phyloP scores from a whole-genome alignment of 495 filamentous ascomycete genomes.

The Lasiosphaeria ovina region DNA sequence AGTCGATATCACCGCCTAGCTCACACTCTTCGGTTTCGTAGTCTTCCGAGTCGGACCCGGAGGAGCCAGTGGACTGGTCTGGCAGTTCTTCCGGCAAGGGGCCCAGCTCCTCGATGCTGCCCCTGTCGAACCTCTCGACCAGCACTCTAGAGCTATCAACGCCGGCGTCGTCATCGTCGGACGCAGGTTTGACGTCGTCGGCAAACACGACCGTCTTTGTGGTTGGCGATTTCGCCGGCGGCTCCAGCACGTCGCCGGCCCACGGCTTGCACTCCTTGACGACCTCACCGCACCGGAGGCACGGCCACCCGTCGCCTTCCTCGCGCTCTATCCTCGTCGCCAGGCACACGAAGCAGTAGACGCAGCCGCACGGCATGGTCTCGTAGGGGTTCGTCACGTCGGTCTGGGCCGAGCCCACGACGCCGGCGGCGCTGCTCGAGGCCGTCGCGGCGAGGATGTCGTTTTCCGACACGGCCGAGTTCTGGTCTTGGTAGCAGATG shows the following conservation, averaged over 20 bases:
- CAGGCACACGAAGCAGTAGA: conserved; percentile 98
- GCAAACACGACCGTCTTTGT: conserved; percentile 71
- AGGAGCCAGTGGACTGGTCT: conserved; percentile 21
- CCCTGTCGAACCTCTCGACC: conserved; percentile 6
- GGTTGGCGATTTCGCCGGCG: conserved; percentile 51
- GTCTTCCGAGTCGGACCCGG: conserved; percentile 39
- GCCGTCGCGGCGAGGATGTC: conserved; percentile 66
- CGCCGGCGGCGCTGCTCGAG: conserved; percentile 68
- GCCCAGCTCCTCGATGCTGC: conserved; percentile 11
- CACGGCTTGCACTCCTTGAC: conserved; percentile 91
- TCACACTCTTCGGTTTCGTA: conserved; percentile 48
- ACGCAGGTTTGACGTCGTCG: conserved; percentile 45
- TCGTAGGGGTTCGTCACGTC: conserved; percentile 98
- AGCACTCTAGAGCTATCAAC: conserved; percentile 10
- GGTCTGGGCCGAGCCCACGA: conserved; percentile 84
- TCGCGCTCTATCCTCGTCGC: conserved; percentile 85
- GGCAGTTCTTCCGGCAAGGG: conserved; percentile 10
- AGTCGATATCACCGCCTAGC: conserved; percentile 36
- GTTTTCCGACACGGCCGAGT: conserved; percentile 65
- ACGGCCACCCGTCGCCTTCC: conserved; percentile 95
- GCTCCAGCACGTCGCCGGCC: conserved; percentile 77
- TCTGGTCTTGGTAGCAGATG: conserved; percentile 95
- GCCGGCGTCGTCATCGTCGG: conserved; percentile 10
- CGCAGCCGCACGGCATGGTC: conserved; percentile 81
- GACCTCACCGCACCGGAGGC: conserved; percentile 81